These are phyloP conservation scores for Papilionanthe hybrid DNA, from an alignment of 116 monocot genomes.

Conservation along the genomic window DNA sequence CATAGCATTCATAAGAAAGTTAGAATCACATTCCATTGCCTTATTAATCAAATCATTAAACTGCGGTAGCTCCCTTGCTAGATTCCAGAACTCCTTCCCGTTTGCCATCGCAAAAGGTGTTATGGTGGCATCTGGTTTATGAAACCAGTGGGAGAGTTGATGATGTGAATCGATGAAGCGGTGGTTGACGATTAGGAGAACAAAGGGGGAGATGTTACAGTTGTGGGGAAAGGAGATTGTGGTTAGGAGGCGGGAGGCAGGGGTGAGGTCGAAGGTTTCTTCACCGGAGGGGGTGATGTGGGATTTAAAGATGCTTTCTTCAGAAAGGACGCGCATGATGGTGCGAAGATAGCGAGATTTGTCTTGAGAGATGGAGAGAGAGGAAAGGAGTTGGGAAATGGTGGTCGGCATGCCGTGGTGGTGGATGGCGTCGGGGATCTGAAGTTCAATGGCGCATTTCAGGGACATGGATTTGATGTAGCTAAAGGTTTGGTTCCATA, in stretches of 20 bases:
- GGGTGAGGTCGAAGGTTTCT: not conserved
- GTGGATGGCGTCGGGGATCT: constrained; percentile 12
- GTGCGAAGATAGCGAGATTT: not conserved
- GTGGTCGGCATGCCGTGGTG: constrained; percentile 8
- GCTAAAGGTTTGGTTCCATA: constrained; percentile 20
- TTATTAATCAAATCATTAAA: not conserved
- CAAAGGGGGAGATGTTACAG: not conserved
- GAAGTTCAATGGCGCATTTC: constrained; percentile 17
- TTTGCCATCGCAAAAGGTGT: not conserved
- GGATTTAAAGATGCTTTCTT: not conserved
- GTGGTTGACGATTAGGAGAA: not conserved
- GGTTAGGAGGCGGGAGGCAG: not conserved
- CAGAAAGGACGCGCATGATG: constrained; percentile 12
- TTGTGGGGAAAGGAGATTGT: not conserved
- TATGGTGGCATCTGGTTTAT: not conserved
- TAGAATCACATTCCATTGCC: constrained; percentile 1
- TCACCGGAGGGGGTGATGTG: not conserved
- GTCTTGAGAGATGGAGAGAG: not conserved
- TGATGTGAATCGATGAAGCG: not conserved
- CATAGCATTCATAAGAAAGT: not conserved
- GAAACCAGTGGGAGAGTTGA: not conserved
- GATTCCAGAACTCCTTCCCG: not conserved
- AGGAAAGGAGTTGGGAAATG: not conserved
- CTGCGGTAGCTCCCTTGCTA: not conserved
- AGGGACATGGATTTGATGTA: constrained; percentile 24